phyloP scores from a whole-genome alignment of 208 protist genomes.

The Phytomonas sp. region DNA sequence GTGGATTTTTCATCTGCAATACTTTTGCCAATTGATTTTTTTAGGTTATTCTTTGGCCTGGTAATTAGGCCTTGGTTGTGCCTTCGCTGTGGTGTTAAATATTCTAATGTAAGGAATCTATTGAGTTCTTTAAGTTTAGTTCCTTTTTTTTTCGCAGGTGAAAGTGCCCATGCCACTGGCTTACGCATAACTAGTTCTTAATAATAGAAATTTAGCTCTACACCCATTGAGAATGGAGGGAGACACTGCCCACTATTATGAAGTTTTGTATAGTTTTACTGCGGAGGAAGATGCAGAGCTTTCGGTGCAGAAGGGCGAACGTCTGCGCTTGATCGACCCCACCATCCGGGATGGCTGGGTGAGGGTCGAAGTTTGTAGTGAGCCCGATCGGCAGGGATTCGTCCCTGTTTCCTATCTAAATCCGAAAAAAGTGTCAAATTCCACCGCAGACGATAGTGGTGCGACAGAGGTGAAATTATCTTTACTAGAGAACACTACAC shows the following conservation, averaged over 20 bases:
- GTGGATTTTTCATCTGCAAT: background rate
- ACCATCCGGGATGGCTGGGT: conserved; percentile 72
- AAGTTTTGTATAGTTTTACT: conserved; percentile 58
- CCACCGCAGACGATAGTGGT: background rate
- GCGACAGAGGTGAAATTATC: background rate
- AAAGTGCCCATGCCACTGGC: background rate
- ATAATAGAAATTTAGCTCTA: background rate
- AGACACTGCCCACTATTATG: conserved; percentile 21
- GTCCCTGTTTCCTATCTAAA: conserved; percentile 69
- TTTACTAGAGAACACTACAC: background rate
- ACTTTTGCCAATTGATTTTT: background rate
- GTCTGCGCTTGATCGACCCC: conserved; percentile 32
- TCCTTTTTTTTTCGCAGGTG: background rate
- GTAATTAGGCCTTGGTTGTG: background rate
- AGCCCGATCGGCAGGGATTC: conserved; percentile 47
- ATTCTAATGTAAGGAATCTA: background rate
- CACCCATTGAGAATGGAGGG: background rate
- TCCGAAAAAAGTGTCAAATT: background rate
- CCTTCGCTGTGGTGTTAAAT: background rate
- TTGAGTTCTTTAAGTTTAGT: background rate
- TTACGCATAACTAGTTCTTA: background rate
- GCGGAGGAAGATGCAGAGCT: conserved; percentile 73
- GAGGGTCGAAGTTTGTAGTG: conserved; percentile 42
- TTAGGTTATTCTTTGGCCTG: background rate
- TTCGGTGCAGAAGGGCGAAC: conserved; percentile 57